Percentiles rank a stretch among this genome's conserved stretches.
phyloP scores from a whole-genome alignment of 225 moss, liverwort and hornwort genomes.

The Physcomitrellopsis africana region DNA sequence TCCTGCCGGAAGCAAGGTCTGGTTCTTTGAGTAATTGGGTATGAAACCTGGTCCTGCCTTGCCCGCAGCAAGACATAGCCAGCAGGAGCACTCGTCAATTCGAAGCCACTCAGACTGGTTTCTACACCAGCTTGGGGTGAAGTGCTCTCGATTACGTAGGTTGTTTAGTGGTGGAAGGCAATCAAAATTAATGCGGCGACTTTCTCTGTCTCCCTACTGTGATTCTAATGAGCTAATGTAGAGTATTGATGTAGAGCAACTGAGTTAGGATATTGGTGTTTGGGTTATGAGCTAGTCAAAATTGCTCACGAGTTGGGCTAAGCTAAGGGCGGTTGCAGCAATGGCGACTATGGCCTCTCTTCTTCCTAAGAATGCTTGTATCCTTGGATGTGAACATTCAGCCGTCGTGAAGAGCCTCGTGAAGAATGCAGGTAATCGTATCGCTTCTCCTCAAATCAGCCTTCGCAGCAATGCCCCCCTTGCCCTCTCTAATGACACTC shows the following conservation, averaged over 20 bases:
- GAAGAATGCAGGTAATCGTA: neutral
- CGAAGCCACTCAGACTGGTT: too few species aligned
- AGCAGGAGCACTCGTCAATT: too few species aligned
- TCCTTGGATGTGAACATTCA: neutral
- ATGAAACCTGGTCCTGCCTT: too few species aligned
- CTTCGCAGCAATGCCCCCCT: constrained; percentile 2
- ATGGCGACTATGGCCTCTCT: constrained; percentile 47
- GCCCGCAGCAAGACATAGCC: too few species aligned
- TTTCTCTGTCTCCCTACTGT: neutral
- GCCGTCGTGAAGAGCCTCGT: neutral
- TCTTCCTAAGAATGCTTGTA: neutral
- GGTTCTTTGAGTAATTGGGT: too few species aligned
- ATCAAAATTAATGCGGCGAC: too few species aligned
- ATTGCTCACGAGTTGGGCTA: neutral
- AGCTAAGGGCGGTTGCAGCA: constrained; percentile 22
- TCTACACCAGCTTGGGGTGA: too few species aligned
- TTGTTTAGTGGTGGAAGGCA: neutral
- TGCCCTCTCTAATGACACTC: neutral
- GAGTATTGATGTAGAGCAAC: neutral
- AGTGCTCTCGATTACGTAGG: neutral
- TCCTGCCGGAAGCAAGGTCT: too few species aligned
- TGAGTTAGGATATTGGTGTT: neutral
- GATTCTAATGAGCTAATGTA: neutral
- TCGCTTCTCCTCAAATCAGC: neutral
- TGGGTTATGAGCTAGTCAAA: constrained; percentile 2